These are phyloP conservation scores for Chernovozyma aurita DNA, from an alignment of 1,139 yeast genomes.

Conservation along the genomic window DNA sequence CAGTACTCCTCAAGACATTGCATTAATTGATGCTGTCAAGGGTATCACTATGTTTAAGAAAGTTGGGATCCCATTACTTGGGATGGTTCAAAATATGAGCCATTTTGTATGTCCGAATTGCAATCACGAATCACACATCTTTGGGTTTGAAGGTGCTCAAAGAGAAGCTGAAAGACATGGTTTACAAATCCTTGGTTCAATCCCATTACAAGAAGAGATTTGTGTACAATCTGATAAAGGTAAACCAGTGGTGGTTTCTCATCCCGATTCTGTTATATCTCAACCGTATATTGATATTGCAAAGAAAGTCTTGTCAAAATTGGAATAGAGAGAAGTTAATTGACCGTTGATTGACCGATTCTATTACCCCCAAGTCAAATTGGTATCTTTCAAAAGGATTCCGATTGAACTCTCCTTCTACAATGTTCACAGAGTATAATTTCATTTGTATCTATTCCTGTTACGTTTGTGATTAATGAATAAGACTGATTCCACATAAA, in stretches of 20 bases:
- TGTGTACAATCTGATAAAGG: conserved; percentile 62
- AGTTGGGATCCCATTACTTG: conserved; percentile 69
- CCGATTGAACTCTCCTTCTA: too few species aligned
- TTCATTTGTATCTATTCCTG: too few species aligned
- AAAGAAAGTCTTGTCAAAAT: conserved; percentile 14
- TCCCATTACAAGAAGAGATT: conserved; percentile 65
- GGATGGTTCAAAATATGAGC: conserved; percentile 84
- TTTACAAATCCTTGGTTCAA: conserved; percentile 55
- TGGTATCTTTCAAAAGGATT: too few species aligned
- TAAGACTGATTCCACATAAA: too few species aligned
- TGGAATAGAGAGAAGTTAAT: conserved; percentile 9
- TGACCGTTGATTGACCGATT: too few species aligned
- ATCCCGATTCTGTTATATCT: conserved; percentile 33
- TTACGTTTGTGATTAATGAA: too few species aligned
- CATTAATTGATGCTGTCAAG: conserved; percentile 74
- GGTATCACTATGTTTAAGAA: conserved; percentile 78
- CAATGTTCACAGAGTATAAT: too few species aligned
- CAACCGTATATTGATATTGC: conserved; percentile 47
- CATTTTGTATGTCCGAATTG: conserved; percentile 73
- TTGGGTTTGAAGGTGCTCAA: conserved; percentile 65
- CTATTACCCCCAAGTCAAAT: too few species aligned
- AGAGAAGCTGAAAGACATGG: conserved; percentile 51
- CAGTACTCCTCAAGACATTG: conserved; percentile 85
- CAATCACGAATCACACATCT: conserved; percentile 66
- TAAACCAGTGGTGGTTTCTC: conserved; percentile 53